A percentile compares a stretch with the other conserved stretches of the same genome.
phyloP scores from a whole-genome alignment of 345 rosid species.

The Cardamine resedifolia region DNA sequence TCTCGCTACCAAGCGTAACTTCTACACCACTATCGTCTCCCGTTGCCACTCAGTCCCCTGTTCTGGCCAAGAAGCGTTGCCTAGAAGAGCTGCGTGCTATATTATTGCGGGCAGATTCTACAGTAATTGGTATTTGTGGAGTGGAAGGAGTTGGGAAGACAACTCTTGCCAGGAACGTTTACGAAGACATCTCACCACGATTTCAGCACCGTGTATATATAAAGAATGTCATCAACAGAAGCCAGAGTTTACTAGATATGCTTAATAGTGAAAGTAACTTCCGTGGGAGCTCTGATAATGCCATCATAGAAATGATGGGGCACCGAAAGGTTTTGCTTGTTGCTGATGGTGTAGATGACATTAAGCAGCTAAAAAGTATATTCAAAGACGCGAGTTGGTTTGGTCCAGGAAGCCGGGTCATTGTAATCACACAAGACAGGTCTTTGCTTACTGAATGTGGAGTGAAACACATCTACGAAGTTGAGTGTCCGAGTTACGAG shows the following conservation, averaged over 20 bases:
- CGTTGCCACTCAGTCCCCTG: too few species aligned
- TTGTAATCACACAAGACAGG: not conserved
- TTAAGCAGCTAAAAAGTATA: not conserved
- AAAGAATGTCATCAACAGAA: too few species aligned
- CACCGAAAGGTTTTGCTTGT: slow-evolving; percentile 1
- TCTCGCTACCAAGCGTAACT: too few species aligned
- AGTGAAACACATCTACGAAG: not conserved
- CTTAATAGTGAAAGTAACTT: not conserved
- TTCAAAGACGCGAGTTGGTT: not conserved
- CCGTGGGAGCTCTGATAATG: not conserved
- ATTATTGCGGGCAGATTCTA: too few species aligned
- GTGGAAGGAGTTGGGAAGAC: too few species aligned
- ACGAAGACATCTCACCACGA: not conserved
- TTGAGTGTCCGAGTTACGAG: not conserved
- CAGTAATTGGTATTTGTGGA: too few species aligned
- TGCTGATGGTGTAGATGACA: slow-evolving; percentile 2
- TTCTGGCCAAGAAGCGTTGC: too few species aligned
- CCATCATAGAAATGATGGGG: not conserved
- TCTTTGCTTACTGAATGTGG: not conserved
- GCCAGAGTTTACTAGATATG: too few species aligned
- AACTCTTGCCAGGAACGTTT: not conserved
- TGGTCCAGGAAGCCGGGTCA: not conserved
- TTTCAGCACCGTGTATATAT: not conserved
- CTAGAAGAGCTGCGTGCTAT: too few species aligned
- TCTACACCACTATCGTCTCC: too few species aligned